Base-by-base conservation (phyloP, 352 stramenopile genomes). In the Phytophthora rubi region DNA sequence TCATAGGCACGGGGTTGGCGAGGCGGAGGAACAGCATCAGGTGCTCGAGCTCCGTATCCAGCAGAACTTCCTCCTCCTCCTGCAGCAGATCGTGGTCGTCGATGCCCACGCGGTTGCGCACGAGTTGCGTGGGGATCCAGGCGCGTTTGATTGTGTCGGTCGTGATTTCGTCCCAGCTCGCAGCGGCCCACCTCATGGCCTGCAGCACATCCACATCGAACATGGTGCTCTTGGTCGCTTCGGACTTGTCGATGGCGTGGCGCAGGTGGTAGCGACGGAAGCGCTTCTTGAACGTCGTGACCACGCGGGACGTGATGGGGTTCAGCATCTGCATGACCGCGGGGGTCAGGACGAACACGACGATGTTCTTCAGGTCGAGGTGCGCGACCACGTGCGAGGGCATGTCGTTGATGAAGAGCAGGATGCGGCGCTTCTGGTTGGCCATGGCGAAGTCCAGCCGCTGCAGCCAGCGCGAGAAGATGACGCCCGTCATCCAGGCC, bases 401-500 rank as follows among this genome's bases (percentile, higher is more conserved):
- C 58, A 88, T 86, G 16, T 94, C 84, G 67, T 93, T 92, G 26
- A 95, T 75, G 32, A 95, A 80, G 1, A 95, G 68, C 62, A 95
- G 59, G 58, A 95, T 92, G 59, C 79, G 78, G 45, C 88, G 88
- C 60, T 93, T 91, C 62, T 93, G 83, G 21, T 75, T 85, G 21
- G 74, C 77, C 88, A 95, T 95, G 16, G 84, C 72, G 53, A 91
- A 91, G 66, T 95, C 87, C 8, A 95, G 69, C 10, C 85, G 85
- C 68, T 93, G 85, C 35, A 95, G 75, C 86, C 85, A 95, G 18
- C 86, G 83, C 30, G 86, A 93, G 65, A 95, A 95, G 53, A 94
- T 88, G 9, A 94, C 84, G 9, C 86, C 88, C 5, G 86, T 95
- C 81, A 95, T 88, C 85, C 85, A 93, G 15, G 86, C 85, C 62